Evolutionary conservation across 768 basidiomycete species (phyloP), one percentile per base, ranked within the genome.

Genomic region (Lentinula raphanica): DNA sequence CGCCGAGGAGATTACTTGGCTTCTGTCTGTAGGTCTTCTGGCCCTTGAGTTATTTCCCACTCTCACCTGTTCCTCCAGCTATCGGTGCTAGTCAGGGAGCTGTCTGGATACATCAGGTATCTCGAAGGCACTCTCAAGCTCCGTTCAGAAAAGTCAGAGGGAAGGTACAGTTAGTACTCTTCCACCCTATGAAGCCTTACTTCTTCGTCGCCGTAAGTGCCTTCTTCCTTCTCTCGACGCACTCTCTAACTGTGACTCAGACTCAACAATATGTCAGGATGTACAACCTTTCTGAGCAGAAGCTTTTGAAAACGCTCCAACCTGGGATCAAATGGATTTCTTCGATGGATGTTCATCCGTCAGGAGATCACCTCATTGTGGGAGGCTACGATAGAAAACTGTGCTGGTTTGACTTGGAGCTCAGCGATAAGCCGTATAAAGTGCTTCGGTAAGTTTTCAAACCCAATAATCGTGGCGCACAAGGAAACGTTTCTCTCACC

Each of bases 271-370:
- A 97, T 71, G 89, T 99, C 64, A 84, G 95, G 60, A 71, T 98
- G 63, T 99, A 99, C 76, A 94, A 98, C 70, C 80, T 99, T 27
- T 85, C 91, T 28, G 93, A 91, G 66, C 97, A 99, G 74, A 89
- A 91, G 67, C 77, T 98, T 51, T 72, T 98, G 65, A 97, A 93
- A 76, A 95, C 96, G n/a, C 74, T 98, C 45, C 84, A 80, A 67
- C 92, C 95, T n/a, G 95, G 95, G 54, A 90, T 96, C 62, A 87
- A 85, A 69, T 98, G 96, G 96, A 98, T 99, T 68, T 97, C 94
- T 35, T 91, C 85, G 9, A 88, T 99, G 87, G 95, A 98, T 69
- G 82, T 99, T 25, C 97, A 99, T 72, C 92, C 96, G 21, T 88
- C 89, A 51, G 93, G 93, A 28, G 95, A 98, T 66, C 94, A 99